Conservation (phyloP, 2,329 filamentous ascomycete species). For the Scedosporium dehoogii region DNA sequence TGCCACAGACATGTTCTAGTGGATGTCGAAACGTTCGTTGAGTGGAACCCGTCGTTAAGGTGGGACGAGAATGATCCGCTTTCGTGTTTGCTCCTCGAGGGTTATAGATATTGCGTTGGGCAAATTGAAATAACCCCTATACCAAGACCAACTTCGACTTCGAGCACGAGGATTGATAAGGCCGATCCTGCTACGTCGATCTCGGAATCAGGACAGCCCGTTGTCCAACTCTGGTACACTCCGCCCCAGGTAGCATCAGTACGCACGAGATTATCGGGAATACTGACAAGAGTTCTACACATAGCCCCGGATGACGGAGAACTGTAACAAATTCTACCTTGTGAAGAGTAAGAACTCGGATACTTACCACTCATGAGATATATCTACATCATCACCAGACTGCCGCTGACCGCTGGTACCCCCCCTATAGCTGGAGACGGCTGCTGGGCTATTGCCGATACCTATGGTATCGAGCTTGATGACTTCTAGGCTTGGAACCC, state of each 20-base stretch:
- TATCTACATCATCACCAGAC: too few species aligned
- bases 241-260: too few species aligned
- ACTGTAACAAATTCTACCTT: too few species aligned
- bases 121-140: not conserved
- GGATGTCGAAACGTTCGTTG: not conserved
- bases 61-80: not conserved
- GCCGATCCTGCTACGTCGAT: too few species aligned
- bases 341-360: not conserved
- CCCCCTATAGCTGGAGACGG: not conserved
- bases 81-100: not conserved
- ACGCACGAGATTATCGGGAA: too few species aligned
- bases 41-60: not conserved
- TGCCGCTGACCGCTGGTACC: not conserved
- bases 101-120: not conserved
- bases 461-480: conserved; percentile 8
- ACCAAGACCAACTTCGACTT: not conserved
- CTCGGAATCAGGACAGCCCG: not conserved
- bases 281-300: too few species aligned
- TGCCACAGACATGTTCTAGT: not conserved
- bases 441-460: conserved; percentile 8
- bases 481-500: conserved; percentile 12
- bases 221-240: not conserved
- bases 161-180: not conserved
- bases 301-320: too few species aligned
- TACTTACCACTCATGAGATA: not conserved